Evolutionary conservation across 2,329 filamentous ascomycete species (phyloP), one percentile per base, ranked within the genome.

Genomic region (Purpureocillium takamizusanense): DNA sequence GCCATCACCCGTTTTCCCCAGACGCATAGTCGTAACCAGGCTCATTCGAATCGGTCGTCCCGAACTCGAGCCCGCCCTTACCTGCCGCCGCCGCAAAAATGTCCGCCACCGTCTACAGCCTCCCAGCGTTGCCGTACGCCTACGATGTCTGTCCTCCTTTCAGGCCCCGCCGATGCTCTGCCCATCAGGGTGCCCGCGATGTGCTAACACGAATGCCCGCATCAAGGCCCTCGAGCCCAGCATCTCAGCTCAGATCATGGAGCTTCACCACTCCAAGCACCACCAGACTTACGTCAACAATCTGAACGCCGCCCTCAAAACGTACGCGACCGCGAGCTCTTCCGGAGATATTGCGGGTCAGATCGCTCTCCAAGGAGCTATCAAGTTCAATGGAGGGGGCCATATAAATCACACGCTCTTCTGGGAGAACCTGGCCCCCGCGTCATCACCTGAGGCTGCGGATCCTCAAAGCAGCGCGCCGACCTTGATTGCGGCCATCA

Each of bases 331-430:
- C 4, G 78, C 81, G 13, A 63, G 73, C 3, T 56, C 67, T 17
- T 62, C 70, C 31, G 67, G 69, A 46, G 76, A 86, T 48, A 70
- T 85, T 38, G 65, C 75, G 4, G 63, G 70, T 4, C 80, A 86
- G 49, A 74, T 87, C 40, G 65, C 74, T 14, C 71, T 86, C n/a
- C 80, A 83, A 51, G 66, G 72, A 14, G 75, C 75, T 44, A 79
- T 94, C 66, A 84, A 83, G 53, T 95, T 94, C 74, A 86, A 94
- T 59, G 88, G 83, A 35, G 89, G 89, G 32, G 89, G 89, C 7
- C 88, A 95, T 69, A 82, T 94, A 64, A 95, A 95, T 68, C 89
- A 95, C 70, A 81, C 78, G 1, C 77, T 95, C 28, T 95, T 95
- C 72, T 95, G 88, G 88, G 79, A 85, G 64, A 89, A 87, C 60